Evolutionary conservation across 2,329 filamentous ascomycete genomes (phyloP).

Genomic region (Fusarium albosuccineum): DNA sequence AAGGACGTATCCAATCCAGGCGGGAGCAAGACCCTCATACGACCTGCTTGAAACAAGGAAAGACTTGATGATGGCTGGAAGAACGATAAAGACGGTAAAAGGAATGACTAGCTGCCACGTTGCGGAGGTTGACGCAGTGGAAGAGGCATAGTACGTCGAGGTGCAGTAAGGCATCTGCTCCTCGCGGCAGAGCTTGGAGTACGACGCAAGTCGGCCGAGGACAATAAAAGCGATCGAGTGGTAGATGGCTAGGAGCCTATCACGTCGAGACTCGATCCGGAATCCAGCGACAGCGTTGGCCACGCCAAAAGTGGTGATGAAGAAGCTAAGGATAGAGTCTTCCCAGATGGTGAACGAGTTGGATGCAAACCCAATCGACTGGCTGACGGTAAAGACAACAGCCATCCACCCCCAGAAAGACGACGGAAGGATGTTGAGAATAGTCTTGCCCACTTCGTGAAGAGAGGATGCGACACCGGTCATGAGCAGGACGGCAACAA

Average conservation of each 20-base stretch:
- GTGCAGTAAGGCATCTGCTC: slow-evolving; percentile 98
- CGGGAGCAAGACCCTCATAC: slow-evolving; percentile 85
- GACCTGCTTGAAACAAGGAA: slow-evolving; percentile 87
- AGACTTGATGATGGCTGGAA: slow-evolving; percentile 82
- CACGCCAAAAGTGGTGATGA: slow-evolving; percentile 88
- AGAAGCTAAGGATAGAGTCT: slow-evolving; percentile 92
- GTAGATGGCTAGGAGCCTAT: slow-evolving; percentile 82
- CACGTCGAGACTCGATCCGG: slow-evolving; percentile 73
- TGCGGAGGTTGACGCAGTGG: slow-evolving; percentile 91
- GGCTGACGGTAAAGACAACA: slow-evolving; percentile 82
- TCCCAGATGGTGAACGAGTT: slow-evolving; percentile 99
- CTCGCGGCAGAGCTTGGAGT: slow-evolving; percentile 93
- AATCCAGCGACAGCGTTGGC: slow-evolving; percentile 81
- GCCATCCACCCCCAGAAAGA: slow-evolving; percentile 92
- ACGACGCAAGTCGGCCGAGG: slow-evolving; percentile 82
- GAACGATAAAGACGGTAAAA: slow-evolving; percentile 75
- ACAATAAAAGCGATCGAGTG: slow-evolving; percentile 88
- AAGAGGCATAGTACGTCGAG: slow-evolving; percentile 95
- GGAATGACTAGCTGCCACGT: slow-evolving; percentile 89
- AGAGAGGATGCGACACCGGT: slow-evolving; percentile 60
- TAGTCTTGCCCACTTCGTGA: slow-evolving; percentile 57
- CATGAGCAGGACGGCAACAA: slow-evolving; percentile 53
- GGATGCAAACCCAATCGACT: slow-evolving; percentile 94
- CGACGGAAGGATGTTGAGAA: slow-evolving; percentile 72
- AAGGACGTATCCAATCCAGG: slow-evolving; percentile 87